Evolutionary conservation across 768 basidiomycete species (phyloP).

Genomic region (Chalciporus pseudorubinellus): DNA sequence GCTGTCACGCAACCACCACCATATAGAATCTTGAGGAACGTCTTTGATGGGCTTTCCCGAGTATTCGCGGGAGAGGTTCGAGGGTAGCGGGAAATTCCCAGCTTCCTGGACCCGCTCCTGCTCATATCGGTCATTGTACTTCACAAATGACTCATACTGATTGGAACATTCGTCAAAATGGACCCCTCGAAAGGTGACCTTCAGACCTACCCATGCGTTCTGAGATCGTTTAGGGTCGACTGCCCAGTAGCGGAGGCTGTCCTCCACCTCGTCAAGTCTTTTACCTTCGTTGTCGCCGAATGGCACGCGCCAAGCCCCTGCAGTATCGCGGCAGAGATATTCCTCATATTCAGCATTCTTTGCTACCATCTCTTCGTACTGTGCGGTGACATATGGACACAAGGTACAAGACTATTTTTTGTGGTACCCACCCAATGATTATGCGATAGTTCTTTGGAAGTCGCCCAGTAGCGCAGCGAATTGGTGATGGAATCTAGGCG

Average conservation of each 20-base stretch:
- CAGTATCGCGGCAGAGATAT: neutral
- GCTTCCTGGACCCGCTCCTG: conserved; percentile 10
- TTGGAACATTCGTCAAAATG: neutral
- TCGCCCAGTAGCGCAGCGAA: conserved; percentile 13
- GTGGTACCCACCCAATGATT: conserved; percentile 13
- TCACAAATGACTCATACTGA: neutral
- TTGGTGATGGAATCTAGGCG: conserved; percentile 17
- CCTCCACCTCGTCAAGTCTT: neutral
- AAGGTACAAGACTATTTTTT: too few species aligned
- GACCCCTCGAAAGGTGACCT: neutral
- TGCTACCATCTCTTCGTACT: conserved; percentile 8
- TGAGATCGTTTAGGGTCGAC: neutral
- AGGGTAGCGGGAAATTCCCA: conserved; percentile 9
- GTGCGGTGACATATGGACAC: neutral
- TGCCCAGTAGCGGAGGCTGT: conserved; percentile 7
- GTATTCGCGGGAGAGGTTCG: neutral
- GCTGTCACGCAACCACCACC: conserved; percentile 7
- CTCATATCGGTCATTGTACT: conserved; percentile 9
- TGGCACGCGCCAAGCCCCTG: neutral
- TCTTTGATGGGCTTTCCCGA: conserved; percentile 7
- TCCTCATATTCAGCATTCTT: conserved; percentile 3
- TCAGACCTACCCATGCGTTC: conserved; percentile 8
- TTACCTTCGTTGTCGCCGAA: neutral
- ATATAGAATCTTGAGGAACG: conserved; percentile 16
- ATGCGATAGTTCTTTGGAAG: neutral